Evolutionary conservation across 2,329 filamentous ascomycete genomes (phyloP).

Genomic region (Monilinia aucupariae): DNA sequence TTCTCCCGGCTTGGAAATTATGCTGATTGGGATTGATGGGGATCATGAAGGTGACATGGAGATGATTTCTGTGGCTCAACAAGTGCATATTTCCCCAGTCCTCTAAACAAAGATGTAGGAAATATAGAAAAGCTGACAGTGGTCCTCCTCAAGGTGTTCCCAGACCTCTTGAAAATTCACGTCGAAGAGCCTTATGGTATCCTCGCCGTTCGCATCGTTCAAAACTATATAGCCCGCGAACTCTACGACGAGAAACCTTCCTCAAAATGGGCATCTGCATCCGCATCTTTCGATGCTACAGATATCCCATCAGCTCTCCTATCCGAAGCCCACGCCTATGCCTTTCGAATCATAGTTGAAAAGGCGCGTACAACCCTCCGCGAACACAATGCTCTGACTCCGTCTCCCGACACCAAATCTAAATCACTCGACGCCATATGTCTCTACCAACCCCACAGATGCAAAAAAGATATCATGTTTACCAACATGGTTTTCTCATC

Average conservation of each 20-base stretch:
- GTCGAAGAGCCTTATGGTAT: slow-evolving; percentile 21
- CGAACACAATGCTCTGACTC: slow-evolving; percentile 17
- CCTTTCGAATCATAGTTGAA: slow-evolving; percentile 17
- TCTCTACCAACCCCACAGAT: slow-evolving; percentile 37
- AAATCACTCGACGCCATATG: slow-evolving; percentile 27
- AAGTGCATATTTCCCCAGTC: slow-evolving; percentile 4
- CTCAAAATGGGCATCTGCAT: slow-evolving; percentile 2
- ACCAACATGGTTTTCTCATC: slow-evolving; percentile 36
- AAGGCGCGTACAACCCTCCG: slow-evolving; percentile 17
- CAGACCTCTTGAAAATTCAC: slow-evolving; percentile 21
- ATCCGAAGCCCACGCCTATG: slow-evolving; percentile 19
- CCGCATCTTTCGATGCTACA: slow-evolving; percentile 2
- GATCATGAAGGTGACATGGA: slow-evolving; percentile 22
- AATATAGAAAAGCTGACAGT: background rate
- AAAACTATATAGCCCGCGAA: slow-evolving; percentile 19
- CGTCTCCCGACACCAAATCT: background rate
- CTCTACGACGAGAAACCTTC: slow-evolving; percentile 13
- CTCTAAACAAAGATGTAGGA: background rate
- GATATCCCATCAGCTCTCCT: slow-evolving; percentile 16
- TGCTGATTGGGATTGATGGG: slow-evolving; percentile 23
- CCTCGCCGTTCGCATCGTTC: slow-evolving; percentile 20
- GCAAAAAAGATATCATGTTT: slow-evolving; percentile 40
- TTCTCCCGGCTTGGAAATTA: slow-evolving; percentile 19
- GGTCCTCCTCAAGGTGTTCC: slow-evolving; percentile 16
- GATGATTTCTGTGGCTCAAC: slow-evolving; percentile 22